Base-by-base conservation (phyloP, 495 filamentous ascomycete genomes). In the Daldinia grandis region DNA sequence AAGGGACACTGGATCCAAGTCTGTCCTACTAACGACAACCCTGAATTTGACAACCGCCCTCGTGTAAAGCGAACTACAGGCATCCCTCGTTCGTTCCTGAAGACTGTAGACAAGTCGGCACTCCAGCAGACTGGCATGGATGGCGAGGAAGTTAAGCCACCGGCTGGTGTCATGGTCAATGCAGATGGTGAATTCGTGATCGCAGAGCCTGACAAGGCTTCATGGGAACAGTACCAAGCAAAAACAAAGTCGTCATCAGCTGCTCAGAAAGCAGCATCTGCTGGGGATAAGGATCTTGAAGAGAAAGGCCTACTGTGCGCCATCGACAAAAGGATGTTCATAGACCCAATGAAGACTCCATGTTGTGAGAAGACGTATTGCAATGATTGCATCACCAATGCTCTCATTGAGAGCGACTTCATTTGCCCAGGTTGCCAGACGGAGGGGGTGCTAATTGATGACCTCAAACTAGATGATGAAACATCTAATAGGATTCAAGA, bases 1-100 rank as follows among this genome's bases (percentile, higher is more conserved):
- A 99, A 98, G 82, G 95, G 96, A 24, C 95, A 99, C 78, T 98
- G 95, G 94, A 99, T 99, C 60, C 93, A 98, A 81, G 88, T 89
- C 10, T 99, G 95, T 69, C 95, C 95, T 17, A 99, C 95, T 15
- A 99, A 99, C 77, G 92, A 97, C 77, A 95, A 99, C 73, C 95
- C 96, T 3, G 93, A 93, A 47, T 98, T 92, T 74, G 95, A 98
- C 79, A 92, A 92, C 66, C 90, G 91, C 30, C 93, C 93, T 53
- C 88, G 93, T 53, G 90, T 98, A 54, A 97, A 97, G 83, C 88
- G 95, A 55, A 97, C 96, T 12, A 98, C 95, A 15, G 95, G 95
- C 61, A 98, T 99, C 66, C 95, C 95, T 21, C 88, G 91, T 66
- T 97, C 94, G 4, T 93, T 98, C 74, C 85, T 98, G 58, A 95